These are phyloP conservation scores for Litchi chinensis DNA, from an alignment of 345 rosid genomes.

Conservation along the genomic window DNA sequence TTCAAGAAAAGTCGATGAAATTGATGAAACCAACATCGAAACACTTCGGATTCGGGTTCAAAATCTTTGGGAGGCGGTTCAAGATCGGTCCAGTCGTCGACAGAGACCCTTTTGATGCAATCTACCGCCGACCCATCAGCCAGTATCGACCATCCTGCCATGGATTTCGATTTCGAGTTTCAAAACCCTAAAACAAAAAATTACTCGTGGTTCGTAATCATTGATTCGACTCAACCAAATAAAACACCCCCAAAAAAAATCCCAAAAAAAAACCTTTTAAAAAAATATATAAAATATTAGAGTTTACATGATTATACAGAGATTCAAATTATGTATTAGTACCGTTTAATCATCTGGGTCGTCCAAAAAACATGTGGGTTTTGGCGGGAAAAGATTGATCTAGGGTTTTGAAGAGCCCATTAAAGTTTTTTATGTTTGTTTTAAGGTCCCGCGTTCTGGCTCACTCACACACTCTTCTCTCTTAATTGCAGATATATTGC, in stretches of 20 bases:
- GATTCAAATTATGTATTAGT: background rate
- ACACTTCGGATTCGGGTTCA: slow-evolving; percentile 24
- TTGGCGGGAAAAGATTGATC: slow-evolving; percentile 43
- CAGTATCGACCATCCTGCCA: slow-evolving; percentile 55
- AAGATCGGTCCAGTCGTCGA: slow-evolving; percentile 10
- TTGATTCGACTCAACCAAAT: background rate
- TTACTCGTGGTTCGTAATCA: slow-evolving; percentile 9
- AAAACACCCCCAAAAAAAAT: background rate
- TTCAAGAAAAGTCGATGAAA: slow-evolving; percentile 32
- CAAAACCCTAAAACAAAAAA: slow-evolving; percentile 39
- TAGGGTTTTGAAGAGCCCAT: slow-evolving; percentile 36
- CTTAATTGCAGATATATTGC: slow-evolving; percentile 23
- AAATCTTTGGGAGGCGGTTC: slow-evolving; percentile 10
- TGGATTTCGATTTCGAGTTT: slow-evolving; percentile 28
- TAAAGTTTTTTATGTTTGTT: background rate
- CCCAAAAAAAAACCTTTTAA: background rate
- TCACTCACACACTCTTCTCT: background rate
- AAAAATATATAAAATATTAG: background rate
- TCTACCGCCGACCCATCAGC: slow-evolving; percentile 38
- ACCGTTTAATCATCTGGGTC: slow-evolving; percentile 7
- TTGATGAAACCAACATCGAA: slow-evolving; percentile 30
- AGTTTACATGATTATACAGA: background rate
- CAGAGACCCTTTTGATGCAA: slow-evolving; percentile 22
- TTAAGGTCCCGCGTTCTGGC: slow-evolving; percentile 15
- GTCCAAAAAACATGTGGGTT: background rate